These are phyloP conservation scores for Melastoma candidum DNA, from an alignment of 441 rosid genomes.

Conservation along the genomic window DNA sequence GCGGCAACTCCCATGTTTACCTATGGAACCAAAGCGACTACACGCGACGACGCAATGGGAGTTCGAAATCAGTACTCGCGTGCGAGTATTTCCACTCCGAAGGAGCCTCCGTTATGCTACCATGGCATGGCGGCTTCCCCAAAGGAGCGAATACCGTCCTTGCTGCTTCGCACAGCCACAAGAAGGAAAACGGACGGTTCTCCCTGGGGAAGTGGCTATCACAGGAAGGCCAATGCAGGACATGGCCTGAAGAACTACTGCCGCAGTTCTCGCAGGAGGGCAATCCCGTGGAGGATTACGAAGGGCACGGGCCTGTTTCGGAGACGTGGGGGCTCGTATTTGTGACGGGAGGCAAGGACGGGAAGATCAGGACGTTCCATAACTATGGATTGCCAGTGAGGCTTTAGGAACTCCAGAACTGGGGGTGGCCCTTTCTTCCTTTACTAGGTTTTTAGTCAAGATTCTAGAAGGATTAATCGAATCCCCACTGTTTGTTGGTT, in stretches of 20 bases:
- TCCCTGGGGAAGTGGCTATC: neutral
- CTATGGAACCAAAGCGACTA: neutral
- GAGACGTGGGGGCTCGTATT: constrained; percentile 3
- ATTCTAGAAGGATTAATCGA: no score
- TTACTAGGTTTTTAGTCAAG: no score
- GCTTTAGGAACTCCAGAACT: neutral
- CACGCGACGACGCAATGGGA: neutral
- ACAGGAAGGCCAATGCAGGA: neutral
- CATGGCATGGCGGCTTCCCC: neutral
- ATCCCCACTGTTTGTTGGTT: no score
- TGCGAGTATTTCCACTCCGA: constrained; percentile 1
- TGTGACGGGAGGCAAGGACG: constrained; percentile 2
- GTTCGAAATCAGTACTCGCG: neutral
- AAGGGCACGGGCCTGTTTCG: neutral
- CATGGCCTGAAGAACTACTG: constrained; percentile 3
- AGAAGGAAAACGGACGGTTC: no score
- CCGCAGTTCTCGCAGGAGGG: no score
- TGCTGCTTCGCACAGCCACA: no score
- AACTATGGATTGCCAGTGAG: constrained; percentile 3
- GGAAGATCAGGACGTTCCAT: constrained; percentile 2
- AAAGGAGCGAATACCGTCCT: no score
- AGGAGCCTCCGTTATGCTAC: neutral
- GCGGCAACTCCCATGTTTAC: neutral
- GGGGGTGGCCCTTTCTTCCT: no score
- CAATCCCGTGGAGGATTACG: neutral